Evolutionary conservation across 106 monocot species (phyloP).

Genomic region (Narthecium ossifragum): DNA sequence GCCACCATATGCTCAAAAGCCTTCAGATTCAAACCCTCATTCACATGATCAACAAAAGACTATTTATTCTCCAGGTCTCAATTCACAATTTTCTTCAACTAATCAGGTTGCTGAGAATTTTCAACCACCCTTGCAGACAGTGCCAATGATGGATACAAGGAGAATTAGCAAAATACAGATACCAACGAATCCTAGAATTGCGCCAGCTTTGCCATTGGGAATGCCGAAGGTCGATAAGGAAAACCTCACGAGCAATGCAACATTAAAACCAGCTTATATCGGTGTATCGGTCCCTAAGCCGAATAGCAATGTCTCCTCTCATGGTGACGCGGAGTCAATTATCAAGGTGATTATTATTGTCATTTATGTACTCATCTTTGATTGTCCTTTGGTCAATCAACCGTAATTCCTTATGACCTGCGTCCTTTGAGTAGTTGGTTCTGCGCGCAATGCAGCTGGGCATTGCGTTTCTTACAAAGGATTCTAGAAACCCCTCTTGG

Average conservation of each 20-base stretch:
- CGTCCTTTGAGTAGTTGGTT: no score
- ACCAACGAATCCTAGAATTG: conserved; percentile 96
- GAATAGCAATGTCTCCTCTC: conserved; percentile 27
- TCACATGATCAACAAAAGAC: conserved; percentile 26
- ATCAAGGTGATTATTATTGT: conserved; percentile 32
- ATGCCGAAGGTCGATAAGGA: conserved; percentile 58
- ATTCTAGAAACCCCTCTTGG: no score
- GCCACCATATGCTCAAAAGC: conserved; percentile 36
- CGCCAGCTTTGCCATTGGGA: conserved; percentile 50
- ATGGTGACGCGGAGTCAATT: conserved; percentile 41
- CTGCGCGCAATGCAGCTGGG: no score
- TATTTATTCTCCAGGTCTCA: conserved; percentile 23
- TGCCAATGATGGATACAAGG: conserved; percentile 23
- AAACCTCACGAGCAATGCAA: conserved; percentile 22
- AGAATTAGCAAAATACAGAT: conserved; percentile 89
- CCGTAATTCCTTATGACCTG: no score
- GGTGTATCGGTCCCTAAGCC: conserved; percentile 51
- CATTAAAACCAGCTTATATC: conserved; percentile 74
- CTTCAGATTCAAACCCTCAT: conserved; percentile 23
- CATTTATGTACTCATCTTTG: background rate
- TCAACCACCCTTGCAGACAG: conserved; percentile 31
- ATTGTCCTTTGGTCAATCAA: no score
- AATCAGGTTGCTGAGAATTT: conserved; percentile 47
- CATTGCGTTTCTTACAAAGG: no score
- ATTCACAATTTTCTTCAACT: conserved; percentile 37